Base-by-base conservation (phyloP, 2,329 filamentous ascomycete genomes). In the Canariomyces notabilis region DNA sequence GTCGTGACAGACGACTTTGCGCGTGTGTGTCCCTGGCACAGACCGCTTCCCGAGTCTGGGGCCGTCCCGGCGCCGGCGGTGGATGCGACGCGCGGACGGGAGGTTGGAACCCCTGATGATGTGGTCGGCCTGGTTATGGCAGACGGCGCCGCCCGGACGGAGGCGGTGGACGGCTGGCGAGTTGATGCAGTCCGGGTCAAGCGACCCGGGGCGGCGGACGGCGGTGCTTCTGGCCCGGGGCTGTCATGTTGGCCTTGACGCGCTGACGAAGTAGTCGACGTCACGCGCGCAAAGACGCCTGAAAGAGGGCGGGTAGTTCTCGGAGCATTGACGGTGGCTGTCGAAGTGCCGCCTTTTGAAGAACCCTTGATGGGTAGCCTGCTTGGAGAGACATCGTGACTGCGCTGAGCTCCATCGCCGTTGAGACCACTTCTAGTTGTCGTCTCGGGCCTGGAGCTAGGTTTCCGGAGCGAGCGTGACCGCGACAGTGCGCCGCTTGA, bases 381-480 rank as follows among this genome's bases (percentile, higher is more conserved):
- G 57, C 70, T 78, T 2, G 75, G 74, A 8, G 75, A 77, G 15
- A 54, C 58, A 54, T 61, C n/a, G n/a, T n/a, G n/a, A n/a, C n/a
- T 69, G 46, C 69, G 64, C 20, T 59, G 46, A 50, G 42, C 50
- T 35, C 45, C 56, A 41, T 18, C 40, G 39, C 12, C 31, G 33
- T 42, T 50, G 42, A n/a, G n/a, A n/a, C n/a, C n/a, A n/a, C 36
- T 51, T 39, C 49, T 51, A 22, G 48, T 51, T 8, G 50, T 50
- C 9, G 35, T 38, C 14, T 44, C 43, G 1, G 46, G 26, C 31
- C 14, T 50, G 39, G 32, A 38, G 7, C n/a, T 52, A 2, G 67
- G 72, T 48, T 72, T 72, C 29, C 74, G 73, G 46, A 78, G 54
- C 2, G 76, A 76, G 15, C 73, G 69, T 22, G 73, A 66, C 42